Conservation (phyloP, 768 basidiomycete genomes). For the Rossbeevera mucosa region DNA sequence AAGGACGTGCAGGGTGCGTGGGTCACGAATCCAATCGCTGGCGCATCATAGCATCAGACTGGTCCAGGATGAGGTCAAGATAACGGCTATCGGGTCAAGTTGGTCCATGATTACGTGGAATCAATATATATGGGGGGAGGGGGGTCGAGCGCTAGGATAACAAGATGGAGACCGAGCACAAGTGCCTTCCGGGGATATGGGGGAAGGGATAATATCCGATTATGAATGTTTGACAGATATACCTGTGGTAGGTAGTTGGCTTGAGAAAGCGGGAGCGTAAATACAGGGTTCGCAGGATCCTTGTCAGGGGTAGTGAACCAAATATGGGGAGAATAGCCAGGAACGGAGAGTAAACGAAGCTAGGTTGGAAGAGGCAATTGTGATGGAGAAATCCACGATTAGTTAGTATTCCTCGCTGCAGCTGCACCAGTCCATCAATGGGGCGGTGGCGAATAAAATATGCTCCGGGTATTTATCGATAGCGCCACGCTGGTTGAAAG, state of each 20-base stretch:
- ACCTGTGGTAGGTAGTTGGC: neutral
- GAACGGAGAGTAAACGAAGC: conserved; percentile 1
- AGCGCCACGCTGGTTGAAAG: conserved; percentile 11
- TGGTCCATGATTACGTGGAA: conserved; percentile 1
- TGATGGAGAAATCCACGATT: conserved; percentile 8
- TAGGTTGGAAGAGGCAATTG: conserved; percentile 2
- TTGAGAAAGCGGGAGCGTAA: neutral
- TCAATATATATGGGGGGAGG: neutral
- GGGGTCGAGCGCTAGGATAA: neutral
- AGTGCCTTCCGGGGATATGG: neutral
- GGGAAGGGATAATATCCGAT: neutral
- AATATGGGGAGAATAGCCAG: neutral
- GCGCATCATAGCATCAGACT: neutral
- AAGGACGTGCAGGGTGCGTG: conserved; percentile 6
- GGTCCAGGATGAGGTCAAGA: conserved; percentile 5
- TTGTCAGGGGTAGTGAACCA: conserved; percentile 4
- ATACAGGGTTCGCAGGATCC: neutral
- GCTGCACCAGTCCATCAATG: conserved; percentile 2
- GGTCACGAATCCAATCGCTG: neutral
- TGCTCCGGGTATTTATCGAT: neutral
- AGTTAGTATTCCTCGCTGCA: neutral
- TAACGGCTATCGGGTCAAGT: conserved; percentile 12
- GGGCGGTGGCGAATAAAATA: conserved; percentile 6
- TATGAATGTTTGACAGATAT: neutral
- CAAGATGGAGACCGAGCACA: neutral